Percentiles rank a stretch among this genome's conserved stretches.
Conservation (phyloP, 306 rosid species). For the Prunus campanulata region DNA sequence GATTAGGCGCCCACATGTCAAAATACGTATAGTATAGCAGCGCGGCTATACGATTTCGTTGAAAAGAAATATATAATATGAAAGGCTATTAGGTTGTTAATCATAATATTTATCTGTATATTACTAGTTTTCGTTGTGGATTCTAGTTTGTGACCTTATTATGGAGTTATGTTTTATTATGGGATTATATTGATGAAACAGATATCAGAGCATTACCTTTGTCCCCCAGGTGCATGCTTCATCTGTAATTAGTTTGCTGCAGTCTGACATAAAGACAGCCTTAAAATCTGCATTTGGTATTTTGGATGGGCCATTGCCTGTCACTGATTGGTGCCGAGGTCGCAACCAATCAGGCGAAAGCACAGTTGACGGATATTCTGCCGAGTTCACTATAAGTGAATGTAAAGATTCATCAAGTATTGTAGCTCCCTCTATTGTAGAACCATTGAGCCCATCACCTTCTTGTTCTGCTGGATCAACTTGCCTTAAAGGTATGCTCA, state of each 20-base stretch:
- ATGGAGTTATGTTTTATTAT: slow-evolving; percentile 13
- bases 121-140: not conserved
- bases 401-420: slow-evolving; percentile 70
- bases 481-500: slow-evolving; percentile 61
- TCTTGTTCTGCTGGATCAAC: slow-evolving; percentile 81
- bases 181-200: slow-evolving; percentile 18
- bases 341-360: slow-evolving; percentile 72
- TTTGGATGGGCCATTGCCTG: slow-evolving; percentile 88
- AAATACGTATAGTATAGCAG: too few relatives aligned
- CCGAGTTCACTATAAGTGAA: slow-evolving; percentile 78
- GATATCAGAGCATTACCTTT: slow-evolving; percentile 4
- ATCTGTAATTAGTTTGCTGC: slow-evolving; percentile 38
- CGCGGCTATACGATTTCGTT: too few relatives aligned
- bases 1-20: too few relatives aligned
- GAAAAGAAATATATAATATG: not conserved
- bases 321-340: slow-evolving; percentile 96
- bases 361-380: slow-evolving; percentile 69
- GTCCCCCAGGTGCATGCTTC: slow-evolving; percentile 76
- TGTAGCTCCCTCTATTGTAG: slow-evolving; percentile 37
- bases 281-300: slow-evolving; percentile 64
- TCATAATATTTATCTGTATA: not conserved
- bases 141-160: not conserved
- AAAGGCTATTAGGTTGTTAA: not conserved
- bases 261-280: too few relatives aligned
- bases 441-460: slow-evolving; percentile 89